Base-by-base conservation (phyloP, 2,329 filamentous ascomycete species). In the Sphaceloma murrayae region DNA sequence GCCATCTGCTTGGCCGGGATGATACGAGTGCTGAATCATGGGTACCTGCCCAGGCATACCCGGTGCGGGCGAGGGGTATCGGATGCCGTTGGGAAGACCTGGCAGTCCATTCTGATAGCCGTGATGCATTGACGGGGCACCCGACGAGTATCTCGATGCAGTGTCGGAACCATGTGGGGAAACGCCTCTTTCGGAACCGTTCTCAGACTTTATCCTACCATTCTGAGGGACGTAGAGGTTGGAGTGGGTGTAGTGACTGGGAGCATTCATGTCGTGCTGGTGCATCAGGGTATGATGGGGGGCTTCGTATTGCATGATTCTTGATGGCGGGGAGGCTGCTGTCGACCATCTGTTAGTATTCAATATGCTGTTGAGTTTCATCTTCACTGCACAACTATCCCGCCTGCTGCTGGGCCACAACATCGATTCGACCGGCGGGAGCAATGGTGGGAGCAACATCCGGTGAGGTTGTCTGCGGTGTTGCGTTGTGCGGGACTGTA, bases 131-230 rank as follows among this genome's bases (percentile, higher is more conserved):
- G 65, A 67, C 48, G 70, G 70, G 40, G 72, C 67, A 54, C 74
- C 69, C 49, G 73, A 73, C 42, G 74, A 76, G 53, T 74, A 74
- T 48, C 73, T 64, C 49, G 74, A 74, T 34, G 72, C 69, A 26
- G 70, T 68, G 50, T 75, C 72, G 46, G 69, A 74, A 19, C 67
- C 62, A 54, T 77, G 68, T 34, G 69, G 74, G 46, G 73, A 70
- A 50, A 70, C 66, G 52, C 70, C 72, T 49, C 74, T 73, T 53
- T 78, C 75, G 48, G 74, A 73, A 56, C 72, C 73, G 59, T 68
- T 75, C 59, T 75, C 73, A 43, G 72, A 74, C 52, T 72, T 72
- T 62, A 72, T 70, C 58, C 67, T 61, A 55, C 62, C 63, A 55
- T 67, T 67, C 62, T 69, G 62, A 54, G 66, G 64, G 46, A 68